phyloP scores from a whole-genome alignment of 228 moss, liverwort and hornwort genomes.

The Sphagnum fallax region DNA sequence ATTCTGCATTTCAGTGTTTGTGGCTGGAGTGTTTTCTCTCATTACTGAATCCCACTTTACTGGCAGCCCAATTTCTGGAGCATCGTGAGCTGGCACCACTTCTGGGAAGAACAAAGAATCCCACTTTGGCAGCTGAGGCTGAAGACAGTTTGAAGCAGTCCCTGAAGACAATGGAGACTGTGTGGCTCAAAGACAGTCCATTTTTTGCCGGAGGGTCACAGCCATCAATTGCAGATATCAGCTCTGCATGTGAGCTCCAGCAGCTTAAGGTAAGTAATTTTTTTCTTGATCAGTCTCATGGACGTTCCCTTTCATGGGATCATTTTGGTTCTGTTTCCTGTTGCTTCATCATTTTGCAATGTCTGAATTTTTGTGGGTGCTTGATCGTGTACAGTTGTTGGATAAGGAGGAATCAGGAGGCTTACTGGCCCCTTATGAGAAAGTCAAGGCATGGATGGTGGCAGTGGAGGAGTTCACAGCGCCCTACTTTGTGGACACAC shows the following conservation, averaged over 20 bases:
- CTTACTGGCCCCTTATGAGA: constrained; percentile 16
- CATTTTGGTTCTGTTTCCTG: too few relatives aligned
- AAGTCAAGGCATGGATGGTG: constrained; percentile 25
- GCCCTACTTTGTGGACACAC: constrained; percentile 37
- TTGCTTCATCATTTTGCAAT: too few relatives aligned
- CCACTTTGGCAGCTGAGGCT: constrained; percentile 30
- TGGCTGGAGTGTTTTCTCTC: neutral
- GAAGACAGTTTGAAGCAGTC: constrained; percentile 15
- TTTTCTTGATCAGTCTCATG: too few relatives aligned
- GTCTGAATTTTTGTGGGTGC: too few relatives aligned
- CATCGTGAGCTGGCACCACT: constrained; percentile 24
- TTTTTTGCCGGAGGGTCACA: constrained; percentile 46
- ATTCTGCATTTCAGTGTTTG: neutral
- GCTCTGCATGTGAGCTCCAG: constrained; percentile 55
- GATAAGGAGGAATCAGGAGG: constrained; percentile 15
- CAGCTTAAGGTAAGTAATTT: constrained; percentile 35
- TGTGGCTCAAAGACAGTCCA: constrained; percentile 42
- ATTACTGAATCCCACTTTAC: neutral
- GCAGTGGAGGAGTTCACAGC: constrained; percentile 24
- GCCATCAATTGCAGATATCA: constrained; percentile 68
- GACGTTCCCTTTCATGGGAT: too few relatives aligned
- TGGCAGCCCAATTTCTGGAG: constrained; percentile 34
- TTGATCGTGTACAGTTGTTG: constrained; percentile 15
- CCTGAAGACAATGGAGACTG: constrained; percentile 43
- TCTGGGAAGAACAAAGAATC: constrained; percentile 16